A percentile compares a stretch with the other conserved stretches of the same genome.
phyloP scores from a whole-genome alignment of 257 asterid species.

The Linderniella brevidens region DNA sequence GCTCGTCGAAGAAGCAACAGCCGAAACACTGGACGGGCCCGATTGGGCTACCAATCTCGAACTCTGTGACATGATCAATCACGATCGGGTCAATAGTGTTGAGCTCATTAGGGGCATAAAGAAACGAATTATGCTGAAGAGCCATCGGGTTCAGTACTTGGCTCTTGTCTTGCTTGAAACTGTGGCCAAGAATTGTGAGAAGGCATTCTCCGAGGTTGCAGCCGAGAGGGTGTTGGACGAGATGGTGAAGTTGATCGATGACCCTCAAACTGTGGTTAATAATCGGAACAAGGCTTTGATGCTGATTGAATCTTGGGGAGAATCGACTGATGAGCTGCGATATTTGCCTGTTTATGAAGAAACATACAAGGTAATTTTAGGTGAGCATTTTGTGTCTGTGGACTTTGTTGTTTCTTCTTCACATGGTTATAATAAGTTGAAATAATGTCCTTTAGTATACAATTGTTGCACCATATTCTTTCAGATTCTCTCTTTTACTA shows the following conservation, averaged over 20 bases:
- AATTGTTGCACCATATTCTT: too few relatives aligned
- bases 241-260: slow-evolving; percentile 98
- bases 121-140: slow-evolving; percentile 68
- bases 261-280: slow-evolving; percentile 90
- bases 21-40: slow-evolving; percentile 78
- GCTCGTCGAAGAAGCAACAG: slow-evolving; percentile 94
- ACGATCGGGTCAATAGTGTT: slow-evolving; percentile 57
- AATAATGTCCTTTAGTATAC: too few relatives aligned
- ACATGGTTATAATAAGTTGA: too few relatives aligned
- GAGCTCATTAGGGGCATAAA: slow-evolving; percentile 75
- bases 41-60: slow-evolving; percentile 95
- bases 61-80: slow-evolving; percentile 92
- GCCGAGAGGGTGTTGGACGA: slow-evolving; percentile 96
- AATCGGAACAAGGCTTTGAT: slow-evolving; percentile 81
- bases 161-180: slow-evolving; percentile 91
- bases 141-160: slow-evolving; percentile 74
- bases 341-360: slow-evolving; percentile 97
- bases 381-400: too few relatives aligned
- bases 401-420: too few relatives aligned
- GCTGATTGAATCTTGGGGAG: slow-evolving; percentile 96
- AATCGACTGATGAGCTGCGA: slow-evolving; percentile 86
- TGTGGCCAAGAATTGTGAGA: slow-evolving; percentile 86
- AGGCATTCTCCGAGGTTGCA: slow-evolving; percentile 92
- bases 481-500: too few relatives aligned
- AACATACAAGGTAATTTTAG: slow-evolving; percentile 62